phyloP scores from a whole-genome alignment of 2,329 filamentous ascomycete species.

The Xylaria hypoxylon region DNA sequence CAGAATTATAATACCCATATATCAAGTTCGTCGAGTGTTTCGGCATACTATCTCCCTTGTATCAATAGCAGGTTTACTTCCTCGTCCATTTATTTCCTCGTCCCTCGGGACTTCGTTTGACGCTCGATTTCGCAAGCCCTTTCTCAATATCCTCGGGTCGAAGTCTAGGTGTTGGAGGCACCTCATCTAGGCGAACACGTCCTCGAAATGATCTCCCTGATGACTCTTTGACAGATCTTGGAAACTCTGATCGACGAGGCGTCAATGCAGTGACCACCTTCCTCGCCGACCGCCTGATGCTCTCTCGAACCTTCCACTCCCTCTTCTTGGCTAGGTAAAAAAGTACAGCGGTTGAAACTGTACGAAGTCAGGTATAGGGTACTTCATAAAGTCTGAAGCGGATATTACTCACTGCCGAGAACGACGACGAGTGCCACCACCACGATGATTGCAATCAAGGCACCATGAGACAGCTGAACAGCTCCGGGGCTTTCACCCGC shows the following conservation, averaged over 20 bases:
- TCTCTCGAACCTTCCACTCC: constrained; percentile 83
- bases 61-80: constrained; percentile 40
- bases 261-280: constrained; percentile 72
- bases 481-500: constrained; percentile 70
- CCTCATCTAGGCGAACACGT: constrained; percentile 64
- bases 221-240: constrained; percentile 65
- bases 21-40: constrained; percentile 8
- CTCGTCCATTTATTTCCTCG: constrained; percentile 47
- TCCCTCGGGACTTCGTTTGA: constrained; percentile 45
- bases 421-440: constrained; percentile 75
- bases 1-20: constrained; percentile 25
- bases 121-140: constrained; percentile 55
- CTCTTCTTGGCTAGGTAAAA: constrained; percentile 87
- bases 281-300: constrained; percentile 74
- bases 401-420: constrained; percentile 70
- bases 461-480: constrained; percentile 74
- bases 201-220: constrained; percentile 51
- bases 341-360: constrained; percentile 73
- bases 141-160: constrained; percentile 70
- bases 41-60: background rate
- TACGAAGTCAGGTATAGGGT: constrained; percentile 37
- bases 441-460: constrained; percentile 78
- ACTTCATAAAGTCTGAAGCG: background rate
- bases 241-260: constrained; percentile 71
- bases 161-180: constrained; percentile 69